Evolutionary conservation across 139 green algal species (phyloP).

Genomic region (Chlamydomonas applanata): DNA sequence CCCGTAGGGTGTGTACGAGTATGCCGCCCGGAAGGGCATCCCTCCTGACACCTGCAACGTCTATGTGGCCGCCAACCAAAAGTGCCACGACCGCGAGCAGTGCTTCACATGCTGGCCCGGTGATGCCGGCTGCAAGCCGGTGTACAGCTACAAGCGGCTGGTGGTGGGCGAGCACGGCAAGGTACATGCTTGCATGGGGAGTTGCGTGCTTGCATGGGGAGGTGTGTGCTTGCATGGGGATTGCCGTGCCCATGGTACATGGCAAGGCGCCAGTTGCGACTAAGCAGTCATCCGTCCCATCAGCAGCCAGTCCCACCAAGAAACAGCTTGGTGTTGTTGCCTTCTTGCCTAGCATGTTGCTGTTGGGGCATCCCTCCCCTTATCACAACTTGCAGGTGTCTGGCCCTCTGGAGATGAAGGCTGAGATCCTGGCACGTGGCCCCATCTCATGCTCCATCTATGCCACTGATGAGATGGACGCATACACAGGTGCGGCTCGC

Average conservation of each 20-base stretch:
- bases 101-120: constrained; percentile 67
- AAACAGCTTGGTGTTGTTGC: too few species aligned
- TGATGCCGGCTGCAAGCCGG: constrained; percentile 37
- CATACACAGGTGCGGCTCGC: constrained; percentile 38
- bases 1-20: constrained; percentile 48
- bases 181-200: constrained; percentile 40
- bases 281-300: too few species aligned
- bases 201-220: too few species aligned
- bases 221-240: too few species aligned
- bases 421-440: constrained; percentile 78
- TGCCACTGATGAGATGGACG: constrained; percentile 71
- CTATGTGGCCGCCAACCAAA: constrained; percentile 66
- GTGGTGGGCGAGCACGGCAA: constrained; percentile 68
- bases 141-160: constrained; percentile 66
- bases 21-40: constrained; percentile 63
- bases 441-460: constrained; percentile 86
- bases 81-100: constrained; percentile 63
- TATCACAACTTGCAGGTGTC: too few species aligned
- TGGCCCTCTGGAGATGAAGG: constrained; percentile 70
- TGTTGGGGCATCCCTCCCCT: too few species aligned
- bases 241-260: too few species aligned
- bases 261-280: too few species aligned
- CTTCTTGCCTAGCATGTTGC: too few species aligned
- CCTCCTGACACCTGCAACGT: constrained; percentile 88
- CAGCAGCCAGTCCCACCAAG: too few species aligned